Percentiles rank a stretch among this genome's conserved stretches.
phyloP scores from a whole-genome alignment of 1,139 yeast genomes.

The Saccharomyces hybrid region DNA sequence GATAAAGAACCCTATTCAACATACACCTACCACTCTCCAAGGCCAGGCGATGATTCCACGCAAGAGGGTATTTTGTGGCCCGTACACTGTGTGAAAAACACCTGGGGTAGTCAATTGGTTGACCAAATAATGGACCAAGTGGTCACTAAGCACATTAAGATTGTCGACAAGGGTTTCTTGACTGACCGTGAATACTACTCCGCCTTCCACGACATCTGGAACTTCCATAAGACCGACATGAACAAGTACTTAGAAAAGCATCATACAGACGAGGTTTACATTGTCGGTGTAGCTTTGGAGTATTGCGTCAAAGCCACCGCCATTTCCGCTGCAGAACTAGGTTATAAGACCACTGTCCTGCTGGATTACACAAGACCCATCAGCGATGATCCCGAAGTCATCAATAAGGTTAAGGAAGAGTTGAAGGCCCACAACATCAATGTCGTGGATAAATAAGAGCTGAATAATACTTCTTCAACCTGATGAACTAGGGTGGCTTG shows the following conservation, averaged over 20 bases:
- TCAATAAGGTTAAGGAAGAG: conserved; percentile 14
- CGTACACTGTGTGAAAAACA: conserved; percentile 72
- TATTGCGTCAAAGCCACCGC: conserved; percentile 77
- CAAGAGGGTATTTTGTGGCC: conserved; percentile 65
- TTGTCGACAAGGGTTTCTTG: conserved; percentile 63
- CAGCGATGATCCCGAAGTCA: conserved; percentile 27
- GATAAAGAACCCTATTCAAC: conserved; percentile 46
- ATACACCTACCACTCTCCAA: conserved; percentile 48
- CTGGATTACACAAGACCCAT: conserved; percentile 47
- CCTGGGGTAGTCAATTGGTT: conserved; percentile 61
- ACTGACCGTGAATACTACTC: conserved; percentile 79
- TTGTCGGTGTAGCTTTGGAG: conserved; percentile 82
- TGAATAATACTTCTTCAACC: neutral
- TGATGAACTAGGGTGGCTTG: neutral
- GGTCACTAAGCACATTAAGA: conserved; percentile 23
- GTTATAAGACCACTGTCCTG: conserved; percentile 57
- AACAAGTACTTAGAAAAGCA: conserved; percentile 37
- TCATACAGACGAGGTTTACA: conserved; percentile 51
- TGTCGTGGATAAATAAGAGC: neutral
- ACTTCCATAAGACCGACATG: conserved; percentile 60
- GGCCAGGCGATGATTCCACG: conserved; percentile 27
- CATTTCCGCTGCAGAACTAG: conserved; percentile 51
- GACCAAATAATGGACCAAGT: conserved; percentile 34
- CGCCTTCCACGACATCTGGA: conserved; percentile 81
- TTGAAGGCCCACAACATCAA: conserved; percentile 12